phyloP scores from a whole-genome alignment of 148 eudicot genomes.

The Fagopyrum esculentum region DNA sequence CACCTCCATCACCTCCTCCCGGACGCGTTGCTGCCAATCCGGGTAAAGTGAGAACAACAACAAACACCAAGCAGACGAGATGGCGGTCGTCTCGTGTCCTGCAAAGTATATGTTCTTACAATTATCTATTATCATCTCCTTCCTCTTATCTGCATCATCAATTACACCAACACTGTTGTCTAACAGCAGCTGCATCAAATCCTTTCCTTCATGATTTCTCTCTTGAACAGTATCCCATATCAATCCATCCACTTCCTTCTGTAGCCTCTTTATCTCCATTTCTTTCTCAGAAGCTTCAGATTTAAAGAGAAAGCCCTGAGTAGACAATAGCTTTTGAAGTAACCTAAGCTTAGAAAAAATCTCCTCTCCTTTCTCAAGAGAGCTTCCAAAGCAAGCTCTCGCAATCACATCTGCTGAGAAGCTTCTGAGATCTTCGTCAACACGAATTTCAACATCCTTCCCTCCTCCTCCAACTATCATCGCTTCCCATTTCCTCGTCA shows the following conservation, averaged over 20 bases:
- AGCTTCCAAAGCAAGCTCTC: constrained; percentile 79
- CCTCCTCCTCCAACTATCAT: constrained; percentile 36
- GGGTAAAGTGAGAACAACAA: constrained; percentile 69
- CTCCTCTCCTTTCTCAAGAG: constrained; percentile 53
- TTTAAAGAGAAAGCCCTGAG: constrained; percentile 42
- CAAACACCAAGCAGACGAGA: constrained; percentile 82
- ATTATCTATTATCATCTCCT: constrained; percentile 63
- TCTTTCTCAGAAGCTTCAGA: constrained; percentile 20
- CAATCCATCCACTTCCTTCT: constrained; percentile 54
- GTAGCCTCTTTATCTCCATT: constrained; percentile 41
- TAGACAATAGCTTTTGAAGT: constrained; percentile 49
- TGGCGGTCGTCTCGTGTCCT: constrained; percentile 81
- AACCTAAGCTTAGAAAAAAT: constrained; percentile 70
- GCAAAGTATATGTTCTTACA: constrained; percentile 91
- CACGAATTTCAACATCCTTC: constrained; percentile 45
- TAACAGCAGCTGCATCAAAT: constrained; percentile 58
- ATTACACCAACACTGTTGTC: constrained; percentile 14
- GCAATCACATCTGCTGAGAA: constrained; percentile 70
- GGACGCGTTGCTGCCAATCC: constrained; percentile 63
- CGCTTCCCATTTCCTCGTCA: constrained; percentile 52
- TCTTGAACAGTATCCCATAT: constrained; percentile 72
- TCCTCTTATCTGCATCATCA: constrained; percentile 35
- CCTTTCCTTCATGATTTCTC: constrained; percentile 39
- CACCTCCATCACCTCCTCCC: constrained; percentile 29
- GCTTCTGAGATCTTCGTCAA: constrained; percentile 62